Conservation (phyloP, 306 rosid genomes). For the Vigna hirtella region DNA sequence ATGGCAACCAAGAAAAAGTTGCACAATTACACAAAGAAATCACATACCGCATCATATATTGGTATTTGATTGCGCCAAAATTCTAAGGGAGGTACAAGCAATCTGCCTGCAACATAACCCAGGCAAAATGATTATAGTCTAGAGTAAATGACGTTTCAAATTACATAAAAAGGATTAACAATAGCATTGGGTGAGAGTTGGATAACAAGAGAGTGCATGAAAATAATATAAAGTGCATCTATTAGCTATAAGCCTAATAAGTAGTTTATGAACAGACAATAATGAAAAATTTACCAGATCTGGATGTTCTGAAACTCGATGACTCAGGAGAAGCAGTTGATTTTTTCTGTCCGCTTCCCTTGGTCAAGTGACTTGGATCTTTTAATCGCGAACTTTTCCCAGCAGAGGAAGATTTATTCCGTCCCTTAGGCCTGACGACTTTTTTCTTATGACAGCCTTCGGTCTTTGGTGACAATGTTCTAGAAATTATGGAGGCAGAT, state of each 20-base stretch:
- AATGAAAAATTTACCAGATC: slow-evolving; percentile 57
- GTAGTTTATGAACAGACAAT: background rate
- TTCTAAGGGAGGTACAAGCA: slow-evolving; percentile 71
- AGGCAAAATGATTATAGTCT: slow-evolving; percentile 13
- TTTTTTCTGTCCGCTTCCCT: slow-evolving; percentile 20
- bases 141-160: slow-evolving; percentile 20
- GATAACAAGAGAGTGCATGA: background rate
- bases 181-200: slow-evolving; percentile 7
- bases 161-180: slow-evolving; percentile 8
- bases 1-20: slow-evolving; percentile 3
- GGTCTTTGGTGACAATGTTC: slow-evolving; percentile 22
- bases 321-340: slow-evolving; percentile 54
- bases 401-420: slow-evolving; percentile 12
- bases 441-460: slow-evolving; percentile 34
- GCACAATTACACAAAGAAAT: slow-evolving; percentile 15
- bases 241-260: slow-evolving; percentile 8
- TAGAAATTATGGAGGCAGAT: slow-evolving; percentile 36
- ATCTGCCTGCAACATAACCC: slow-evolving; percentile 64
- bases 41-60: slow-evolving; percentile 71
- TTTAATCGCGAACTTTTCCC: slow-evolving; percentile 23
- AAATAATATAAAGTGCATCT: slow-evolving; percentile 13
- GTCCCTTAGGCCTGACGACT: slow-evolving; percentile 14
- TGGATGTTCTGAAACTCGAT: slow-evolving; percentile 60
- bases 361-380: slow-evolving; percentile 25
- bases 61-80: slow-evolving; percentile 90